These are phyloP conservation scores for Collybia sordida DNA, from an alignment of 768 basidiomycete genomes.

Conservation along the genomic window DNA sequence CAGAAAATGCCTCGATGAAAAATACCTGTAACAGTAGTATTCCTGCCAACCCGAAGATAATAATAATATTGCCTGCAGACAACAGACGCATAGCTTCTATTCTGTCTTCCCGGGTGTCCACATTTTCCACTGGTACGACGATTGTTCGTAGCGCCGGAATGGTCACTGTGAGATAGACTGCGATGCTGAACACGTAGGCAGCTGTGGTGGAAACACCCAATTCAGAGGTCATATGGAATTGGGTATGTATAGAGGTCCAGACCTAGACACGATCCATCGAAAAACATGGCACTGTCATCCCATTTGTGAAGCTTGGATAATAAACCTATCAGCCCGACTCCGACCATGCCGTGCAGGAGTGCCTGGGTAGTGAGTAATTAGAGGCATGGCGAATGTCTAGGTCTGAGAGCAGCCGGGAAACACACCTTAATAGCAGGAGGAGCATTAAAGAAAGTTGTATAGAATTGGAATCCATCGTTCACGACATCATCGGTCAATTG, in stretches of 20 bases:
- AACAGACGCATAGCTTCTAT: constrained; percentile 80
- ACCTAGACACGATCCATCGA: constrained; percentile 91
- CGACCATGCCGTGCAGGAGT: constrained; percentile 82
- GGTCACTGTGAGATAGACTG: constrained; percentile 82
- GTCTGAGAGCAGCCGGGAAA: background rate
- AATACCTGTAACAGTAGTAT: constrained; percentile 73
- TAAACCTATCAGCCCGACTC: constrained; percentile 72
- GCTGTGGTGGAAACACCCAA: constrained; percentile 36
- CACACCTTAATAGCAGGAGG: constrained; percentile 91
- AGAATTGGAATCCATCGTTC: constrained; percentile 84
- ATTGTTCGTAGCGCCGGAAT: constrained; percentile 78
- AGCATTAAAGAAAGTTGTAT: constrained; percentile 89
- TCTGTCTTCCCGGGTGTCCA: constrained; percentile 63
- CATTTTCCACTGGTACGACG: constrained; percentile 51
- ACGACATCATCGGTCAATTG: constrained; percentile 62
- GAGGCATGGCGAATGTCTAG: background rate
- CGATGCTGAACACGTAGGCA: constrained; percentile 71
- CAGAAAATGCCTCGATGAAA: background rate
- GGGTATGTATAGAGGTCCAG: constrained; percentile 23
- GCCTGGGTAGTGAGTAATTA: constrained; percentile 50
- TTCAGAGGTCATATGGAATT: background rate
- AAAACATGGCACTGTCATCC: constrained; percentile 93
- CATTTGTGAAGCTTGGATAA: constrained; percentile 81
- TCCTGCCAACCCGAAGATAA: constrained; percentile 63
- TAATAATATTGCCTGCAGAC: constrained; percentile 85